These are phyloP conservation scores for Ilyonectria destructans DNA, from an alignment of 2,329 filamentous ascomycete species.

Conservation along the genomic window DNA sequence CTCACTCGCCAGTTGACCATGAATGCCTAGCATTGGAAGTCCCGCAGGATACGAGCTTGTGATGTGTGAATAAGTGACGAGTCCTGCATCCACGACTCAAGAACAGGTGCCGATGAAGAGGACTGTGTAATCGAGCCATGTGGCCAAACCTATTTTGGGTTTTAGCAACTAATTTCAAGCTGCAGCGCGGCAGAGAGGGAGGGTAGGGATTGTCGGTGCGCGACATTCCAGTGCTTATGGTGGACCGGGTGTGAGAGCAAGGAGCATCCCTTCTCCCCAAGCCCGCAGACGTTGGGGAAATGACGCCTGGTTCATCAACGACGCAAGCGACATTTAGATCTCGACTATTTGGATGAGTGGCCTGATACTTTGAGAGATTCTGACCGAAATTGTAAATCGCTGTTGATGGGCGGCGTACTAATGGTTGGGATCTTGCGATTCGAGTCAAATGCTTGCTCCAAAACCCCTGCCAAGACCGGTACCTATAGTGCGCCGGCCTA, in stretches of 20 bases:
- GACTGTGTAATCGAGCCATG: slow-evolving; percentile 30
- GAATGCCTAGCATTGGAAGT: neutral
- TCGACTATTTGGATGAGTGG: slow-evolving; percentile 40
- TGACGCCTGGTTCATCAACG: slow-evolving; percentile 45
- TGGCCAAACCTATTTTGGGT: slow-evolving; percentile 33
- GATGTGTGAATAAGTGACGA: slow-evolving; percentile 23
- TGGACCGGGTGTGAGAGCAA: slow-evolving; percentile 40
- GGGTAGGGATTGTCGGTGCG: slow-evolving; percentile 39
- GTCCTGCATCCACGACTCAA: slow-evolving; percentile 44
- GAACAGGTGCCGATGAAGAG: slow-evolving; percentile 34
- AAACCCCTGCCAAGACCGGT: slow-evolving; percentile 35
- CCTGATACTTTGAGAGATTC: slow-evolving; percentile 40
- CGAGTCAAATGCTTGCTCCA: slow-evolving; percentile 24
- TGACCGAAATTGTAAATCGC: slow-evolving; percentile 34
- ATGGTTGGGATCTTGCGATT: slow-evolving; percentile 31
- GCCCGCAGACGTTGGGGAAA: slow-evolving; percentile 43
- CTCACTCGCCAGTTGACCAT: slow-evolving; percentile 6
- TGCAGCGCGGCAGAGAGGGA: slow-evolving; percentile 34
- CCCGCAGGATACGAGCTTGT: slow-evolving; percentile 14
- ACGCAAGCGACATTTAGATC: slow-evolving; percentile 43
- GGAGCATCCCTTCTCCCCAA: slow-evolving; percentile 43
- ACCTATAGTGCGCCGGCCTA: slow-evolving; percentile 37
- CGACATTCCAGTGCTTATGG: slow-evolving; percentile 40
- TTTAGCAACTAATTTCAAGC: slow-evolving; percentile 42
- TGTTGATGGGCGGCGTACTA: slow-evolving; percentile 36